These are phyloP conservation scores for Ramularia endophylla DNA, from an alignment of 2,329 filamentous ascomycete genomes.

Conservation along the genomic window DNA sequence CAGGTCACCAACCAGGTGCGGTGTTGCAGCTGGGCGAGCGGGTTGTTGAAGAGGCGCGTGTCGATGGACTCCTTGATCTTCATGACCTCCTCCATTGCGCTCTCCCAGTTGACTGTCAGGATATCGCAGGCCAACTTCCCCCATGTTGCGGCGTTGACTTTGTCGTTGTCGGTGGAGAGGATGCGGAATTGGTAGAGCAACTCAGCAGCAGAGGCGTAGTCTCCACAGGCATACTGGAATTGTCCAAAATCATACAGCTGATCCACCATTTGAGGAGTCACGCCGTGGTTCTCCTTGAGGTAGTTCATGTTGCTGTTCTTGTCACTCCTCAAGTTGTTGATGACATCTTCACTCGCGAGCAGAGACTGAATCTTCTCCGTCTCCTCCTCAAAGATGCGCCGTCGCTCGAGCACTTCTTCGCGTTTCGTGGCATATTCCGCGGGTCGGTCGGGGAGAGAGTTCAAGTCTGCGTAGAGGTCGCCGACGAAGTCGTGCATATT, in stretches of 20 bases:
- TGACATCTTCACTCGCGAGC: conserved; percentile 80
- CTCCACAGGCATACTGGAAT: conserved; percentile 96
- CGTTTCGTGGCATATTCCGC: conserved; percentile 84
- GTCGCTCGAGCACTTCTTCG: conserved; percentile 75
- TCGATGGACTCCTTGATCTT: conserved; percentile 93
- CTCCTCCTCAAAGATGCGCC: conserved; percentile 80
- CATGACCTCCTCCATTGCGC: conserved; percentile 80
- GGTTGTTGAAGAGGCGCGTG: conserved; percentile 91
- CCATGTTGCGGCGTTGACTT: conserved; percentile 93
- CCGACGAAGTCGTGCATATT: conserved; percentile 99
- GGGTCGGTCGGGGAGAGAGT: conserved; percentile 70
- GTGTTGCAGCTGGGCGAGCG: conserved; percentile 90
- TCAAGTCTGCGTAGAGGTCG: conserved; percentile 81
- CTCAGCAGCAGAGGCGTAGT: conserved; percentile 84
- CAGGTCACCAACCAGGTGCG: conserved; percentile 98
- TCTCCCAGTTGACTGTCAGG: conserved; percentile 90
- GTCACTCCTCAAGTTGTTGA: conserved; percentile 86
- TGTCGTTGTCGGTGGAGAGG: conserved; percentile 96
- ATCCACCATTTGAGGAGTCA: conserved; percentile 93
- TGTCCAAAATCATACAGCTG: conserved; percentile 92
- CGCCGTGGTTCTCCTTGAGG: conserved; percentile 91
- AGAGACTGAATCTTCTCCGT: conserved; percentile 84
- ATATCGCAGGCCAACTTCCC: conserved; percentile 97
- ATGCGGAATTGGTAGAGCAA: conserved; percentile 97
- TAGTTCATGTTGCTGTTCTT: conserved; percentile 99